phyloP scores from a whole-genome alignment of 2,329 filamentous ascomycete genomes.

The Fusarium sp. region DNA sequence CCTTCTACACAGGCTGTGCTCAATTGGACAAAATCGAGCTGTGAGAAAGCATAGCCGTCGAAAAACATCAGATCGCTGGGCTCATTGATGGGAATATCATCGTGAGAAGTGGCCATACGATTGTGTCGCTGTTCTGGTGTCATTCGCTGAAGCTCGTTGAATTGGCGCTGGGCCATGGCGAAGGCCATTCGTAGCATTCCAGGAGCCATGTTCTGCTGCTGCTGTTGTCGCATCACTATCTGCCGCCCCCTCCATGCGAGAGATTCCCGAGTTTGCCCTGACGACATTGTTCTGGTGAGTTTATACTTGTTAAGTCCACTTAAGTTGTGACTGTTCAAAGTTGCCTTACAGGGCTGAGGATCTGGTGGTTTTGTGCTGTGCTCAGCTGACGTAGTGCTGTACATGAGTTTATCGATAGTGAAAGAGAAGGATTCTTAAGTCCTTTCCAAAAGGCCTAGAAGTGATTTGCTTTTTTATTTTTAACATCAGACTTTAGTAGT shows the following conservation, averaged over 20 bases:
- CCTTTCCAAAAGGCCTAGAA: neutral
- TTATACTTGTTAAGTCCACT: neutral
- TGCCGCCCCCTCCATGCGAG: neutral
- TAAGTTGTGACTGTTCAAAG: neutral
- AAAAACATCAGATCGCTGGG: neutral
- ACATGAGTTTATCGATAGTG: neutral
- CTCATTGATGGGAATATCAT: neutral
- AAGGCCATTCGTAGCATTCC: neutral
- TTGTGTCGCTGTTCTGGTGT: neutral
- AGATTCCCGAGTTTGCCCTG: neutral
- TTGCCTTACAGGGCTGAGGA: neutral
- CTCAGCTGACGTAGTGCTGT: neutral
- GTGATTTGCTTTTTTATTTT: neutral
- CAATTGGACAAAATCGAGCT: neutral
- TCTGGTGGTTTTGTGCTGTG: neutral
- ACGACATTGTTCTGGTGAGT: neutral
- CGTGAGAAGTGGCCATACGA: neutral
- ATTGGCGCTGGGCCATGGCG: neutral
- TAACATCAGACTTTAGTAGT: too few species aligned
- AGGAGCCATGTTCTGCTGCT: neutral
- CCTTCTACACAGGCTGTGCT: constrained; percentile 23
- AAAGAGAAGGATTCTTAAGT: neutral
- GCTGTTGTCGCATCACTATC: neutral
- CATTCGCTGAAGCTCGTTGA: neutral
- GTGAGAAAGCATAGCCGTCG: neutral